These are phyloP conservation scores for Fusarium penzigii DNA, from an alignment of 2,329 filamentous ascomycete species.

Conservation along the genomic window DNA sequence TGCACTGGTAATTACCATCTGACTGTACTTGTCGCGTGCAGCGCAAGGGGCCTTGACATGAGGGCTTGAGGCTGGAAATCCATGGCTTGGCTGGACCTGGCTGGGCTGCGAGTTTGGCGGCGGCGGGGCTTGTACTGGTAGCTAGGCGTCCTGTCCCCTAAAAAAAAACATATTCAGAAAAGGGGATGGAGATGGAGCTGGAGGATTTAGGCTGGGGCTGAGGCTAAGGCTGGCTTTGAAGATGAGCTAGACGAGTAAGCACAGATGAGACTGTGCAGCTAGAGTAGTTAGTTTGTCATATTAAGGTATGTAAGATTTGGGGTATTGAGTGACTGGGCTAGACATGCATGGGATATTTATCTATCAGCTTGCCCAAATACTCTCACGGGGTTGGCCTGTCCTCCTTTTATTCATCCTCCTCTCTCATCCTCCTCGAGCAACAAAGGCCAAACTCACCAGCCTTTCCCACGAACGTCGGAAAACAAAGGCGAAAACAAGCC, in stretches of 20 bases:
- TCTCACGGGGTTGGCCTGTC: neutral
- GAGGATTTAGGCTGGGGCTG: constrained; percentile 17
- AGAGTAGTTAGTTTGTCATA: neutral
- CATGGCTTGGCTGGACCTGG: constrained; percentile 20
- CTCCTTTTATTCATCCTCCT: neutral
- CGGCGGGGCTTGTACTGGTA: constrained; percentile 18
- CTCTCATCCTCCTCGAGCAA: neutral
- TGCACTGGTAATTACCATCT: too few species aligned
- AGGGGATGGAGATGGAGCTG: constrained; percentile 5
- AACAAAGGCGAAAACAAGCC: too few species aligned
- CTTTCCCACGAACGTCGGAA: too few species aligned
- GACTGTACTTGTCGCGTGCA: too few species aligned
- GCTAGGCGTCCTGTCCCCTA: constrained; percentile 12
- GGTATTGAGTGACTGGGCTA: too few species aligned
- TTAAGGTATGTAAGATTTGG: neutral
- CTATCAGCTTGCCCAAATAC: neutral
- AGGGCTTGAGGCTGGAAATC: constrained; percentile 7
- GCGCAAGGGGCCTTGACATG: neutral
- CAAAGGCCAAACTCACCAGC: neutral
- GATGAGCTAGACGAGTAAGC: constrained; percentile 12
- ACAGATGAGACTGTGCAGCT: neutral
- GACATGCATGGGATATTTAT: too few species aligned
- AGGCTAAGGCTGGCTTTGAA: constrained; percentile 4
- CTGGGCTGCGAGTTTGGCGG: constrained; percentile 23
- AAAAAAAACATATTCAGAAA: neutral